Evolutionary conservation across 2,329 filamentous ascomycete species (phyloP), one percentile per base, ranked within the genome.

Genomic region (Colletotrichum echinochloae): DNA sequence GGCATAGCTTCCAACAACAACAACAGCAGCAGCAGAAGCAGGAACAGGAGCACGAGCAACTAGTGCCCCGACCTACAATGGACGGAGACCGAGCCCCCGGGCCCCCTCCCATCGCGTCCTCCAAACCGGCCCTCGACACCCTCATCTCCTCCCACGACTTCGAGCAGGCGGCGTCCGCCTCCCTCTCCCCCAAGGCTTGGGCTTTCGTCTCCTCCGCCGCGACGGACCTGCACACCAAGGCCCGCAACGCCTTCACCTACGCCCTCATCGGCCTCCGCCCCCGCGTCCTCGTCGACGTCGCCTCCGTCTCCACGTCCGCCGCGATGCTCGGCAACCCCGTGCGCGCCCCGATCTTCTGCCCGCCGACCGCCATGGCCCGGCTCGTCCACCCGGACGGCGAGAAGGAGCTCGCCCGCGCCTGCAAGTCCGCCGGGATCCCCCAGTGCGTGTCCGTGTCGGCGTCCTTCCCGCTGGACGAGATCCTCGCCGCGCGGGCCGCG

Each of bases 181-280:
- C 85, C 7, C 83, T 90, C 57, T 83, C 84, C 11, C 84, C 86
- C 28, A 92, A 92, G 75, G 87, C 90, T n/a, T 92, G 89, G 88
- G 90, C 90, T 0, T 92, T 92, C 75, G 88, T 90, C 76, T 91
- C 88, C 26, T 91, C 89, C 11, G 90, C 90, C 2, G 88, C 90
- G 14, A 91, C 89, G 7, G 90, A 86, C 75, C 78, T 83, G n/a
- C 85, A 85, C 74, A 88, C 90, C 46, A 87, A 90, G 57, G 74
- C 72, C 60, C 83, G 85, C 60, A 92, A 92, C 77, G 83, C 81
- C 30, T 81, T 83, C 0, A 81, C 84, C 71, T 90, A 89, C 74
- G 80, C 83, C 49, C 79, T 84, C 33, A 89, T 92, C 72, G 84
- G 83, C 77, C 84, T 92, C 6, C 86, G 90, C 0, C 89, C 89